phyloP scores from a whole-genome alignment of 2,329 filamentous ascomycete species.

The Botrytis medusae region DNA sequence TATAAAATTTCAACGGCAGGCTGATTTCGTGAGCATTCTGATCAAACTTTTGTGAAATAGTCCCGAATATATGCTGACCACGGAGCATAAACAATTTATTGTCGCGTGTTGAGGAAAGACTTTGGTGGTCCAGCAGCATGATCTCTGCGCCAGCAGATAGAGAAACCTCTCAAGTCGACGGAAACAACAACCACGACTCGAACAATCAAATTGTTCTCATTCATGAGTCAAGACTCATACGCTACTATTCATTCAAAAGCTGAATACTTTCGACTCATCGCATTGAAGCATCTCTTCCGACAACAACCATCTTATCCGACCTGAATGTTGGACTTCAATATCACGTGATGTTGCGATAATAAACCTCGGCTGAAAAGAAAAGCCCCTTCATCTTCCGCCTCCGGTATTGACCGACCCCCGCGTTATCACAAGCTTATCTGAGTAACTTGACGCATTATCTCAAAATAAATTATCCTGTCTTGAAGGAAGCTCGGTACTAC shows the following conservation, averaged over 20 bases:
- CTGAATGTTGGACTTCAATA: fast-evolving
- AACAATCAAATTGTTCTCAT: not conserved
- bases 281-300: not conserved
- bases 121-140: not conserved
- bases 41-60: not conserved
- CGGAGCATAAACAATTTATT: not conserved
- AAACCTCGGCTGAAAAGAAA: conserved; percentile 17
- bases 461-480: not conserved
- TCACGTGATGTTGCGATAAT: not conserved
- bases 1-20: not conserved
- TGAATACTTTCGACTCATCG: not conserved
- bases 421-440: conserved; percentile 22
- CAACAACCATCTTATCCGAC: not conserved
- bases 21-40: not conserved
- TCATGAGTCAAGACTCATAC: not conserved
- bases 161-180: not conserved
- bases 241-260: not conserved
- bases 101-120: not conserved
- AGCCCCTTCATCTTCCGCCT: conserved; percentile 15
- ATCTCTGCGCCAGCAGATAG: not conserved
- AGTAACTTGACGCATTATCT: not conserved
- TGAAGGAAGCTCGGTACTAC: conserved; percentile 4
- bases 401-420: conserved; percentile 17
- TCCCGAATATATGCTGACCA: not conserved
- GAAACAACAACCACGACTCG: not conserved